Base-by-base conservation (phyloP, 2,329 filamentous ascomycete species). In the Lachnum nothofagi region DNA sequence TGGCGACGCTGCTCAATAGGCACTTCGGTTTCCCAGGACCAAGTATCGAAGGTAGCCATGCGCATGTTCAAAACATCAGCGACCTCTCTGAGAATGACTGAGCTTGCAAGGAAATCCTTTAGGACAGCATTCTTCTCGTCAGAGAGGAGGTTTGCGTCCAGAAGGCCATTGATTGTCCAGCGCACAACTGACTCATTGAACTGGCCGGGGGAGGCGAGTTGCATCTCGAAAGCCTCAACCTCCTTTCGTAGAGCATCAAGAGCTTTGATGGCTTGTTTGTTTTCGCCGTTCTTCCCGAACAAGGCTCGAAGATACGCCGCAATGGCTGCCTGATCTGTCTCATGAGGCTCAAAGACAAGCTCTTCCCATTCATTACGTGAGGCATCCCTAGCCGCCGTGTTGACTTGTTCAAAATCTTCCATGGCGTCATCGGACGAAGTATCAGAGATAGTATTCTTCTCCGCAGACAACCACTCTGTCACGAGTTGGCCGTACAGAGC, bases 51-150 rank as follows among this genome's bases (percentile, higher is more conserved):
- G 4, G 72, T 68, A 1, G 71, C 66, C 42, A 80, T 69, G 20
- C 77, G 70, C 70, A 80, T 76, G 50, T 79, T 80, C 37, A 82
- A 64, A 12, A 81, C 77, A 60, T 80, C 77, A 3, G 72, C 72
- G 12, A 82, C 71, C 54, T 81, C 78, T 27, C 69, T 39, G 20
- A 19, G 63, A 2, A 80, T 75, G 5, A 70, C 67, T 1, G 70
- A 62, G 44, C 74, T 77, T 17, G 67, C 68, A 46, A 72, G 63
- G 37, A 80, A 75, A 37, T 78, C 74, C 41, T 72, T 72, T 35
- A 80, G 63, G 3, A 73, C 72, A 14, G 66, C 63, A 5, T 68
- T 65, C 59, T 80, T 80, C 44, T 77, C 69, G 2, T 76, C 72
- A 3, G 70, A 72, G 35, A 82, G 67, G 2, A 80, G 62, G 53